Evolutionary conservation across 352 stramenopile species (phyloP).

Genomic region (Phytophthora foliorum): DNA sequence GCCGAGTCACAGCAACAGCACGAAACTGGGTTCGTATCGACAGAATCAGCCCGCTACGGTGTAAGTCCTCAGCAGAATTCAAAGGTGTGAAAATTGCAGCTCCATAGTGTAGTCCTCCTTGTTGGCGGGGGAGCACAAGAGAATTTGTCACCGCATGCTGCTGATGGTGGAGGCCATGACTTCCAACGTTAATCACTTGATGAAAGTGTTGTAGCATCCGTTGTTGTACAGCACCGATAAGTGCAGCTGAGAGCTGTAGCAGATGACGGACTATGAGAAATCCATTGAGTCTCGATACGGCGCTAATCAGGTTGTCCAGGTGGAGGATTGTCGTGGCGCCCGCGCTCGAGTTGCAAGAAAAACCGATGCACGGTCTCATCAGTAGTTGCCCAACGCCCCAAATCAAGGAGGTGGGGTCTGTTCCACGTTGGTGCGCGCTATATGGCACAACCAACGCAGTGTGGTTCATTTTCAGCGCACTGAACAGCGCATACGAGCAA

Average conservation of each 20-base stretch:
- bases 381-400: constrained; percentile 44
- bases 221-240: constrained; percentile 21
- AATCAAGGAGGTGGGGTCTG: constrained; percentile 23
- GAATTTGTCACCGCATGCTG: constrained; percentile 23
- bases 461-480: constrained; percentile 42
- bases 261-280: constrained; percentile 37
- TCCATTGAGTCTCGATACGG: constrained; percentile 25
- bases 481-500: constrained; percentile 60
- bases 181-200: constrained; percentile 8
- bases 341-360: constrained; percentile 27
- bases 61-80: constrained; percentile 10
- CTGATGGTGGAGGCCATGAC: constrained; percentile 1
- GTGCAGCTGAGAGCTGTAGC: constrained; percentile 14
- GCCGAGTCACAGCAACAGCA: constrained; percentile 34
- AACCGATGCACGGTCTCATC: constrained; percentile 42
- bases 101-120: constrained; percentile 6
- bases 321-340: constrained; percentile 7
- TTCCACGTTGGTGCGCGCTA: neutral
- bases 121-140: constrained; percentile 26
- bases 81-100: constrained; percentile 46
- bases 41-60: constrained; percentile 26
- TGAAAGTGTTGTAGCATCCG: constrained; percentile 32
- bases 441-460: constrained; percentile 43
- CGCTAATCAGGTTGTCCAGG: constrained; percentile 24
- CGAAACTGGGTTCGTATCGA: constrained; percentile 47